Evolutionary conservation across 768 basidiomycete species (phyloP).

Genomic region (Filobasidium floriforme): DNA sequence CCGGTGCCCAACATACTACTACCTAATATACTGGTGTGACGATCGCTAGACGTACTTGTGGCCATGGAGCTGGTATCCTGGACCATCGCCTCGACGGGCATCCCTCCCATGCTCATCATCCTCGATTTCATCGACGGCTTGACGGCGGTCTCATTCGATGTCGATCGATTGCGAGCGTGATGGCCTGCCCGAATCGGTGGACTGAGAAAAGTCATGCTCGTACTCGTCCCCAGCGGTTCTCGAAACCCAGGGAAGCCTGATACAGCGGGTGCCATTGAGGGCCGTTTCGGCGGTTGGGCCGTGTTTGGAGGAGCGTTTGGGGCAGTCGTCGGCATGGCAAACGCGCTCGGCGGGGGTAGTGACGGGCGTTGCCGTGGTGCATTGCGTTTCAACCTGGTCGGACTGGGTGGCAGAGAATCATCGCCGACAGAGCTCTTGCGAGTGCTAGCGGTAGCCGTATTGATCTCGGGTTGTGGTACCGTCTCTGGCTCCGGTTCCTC

Average conservation of each 20-base stretch:
- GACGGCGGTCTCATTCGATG: not conserved
- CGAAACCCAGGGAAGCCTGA: not conserved
- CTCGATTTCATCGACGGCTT: not conserved
- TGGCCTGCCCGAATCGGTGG: not conserved
- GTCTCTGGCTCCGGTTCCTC: slow-evolving; percentile 9
- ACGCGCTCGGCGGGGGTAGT: slow-evolving; percentile 27
- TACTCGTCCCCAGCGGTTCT: not conserved
- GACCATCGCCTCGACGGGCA: not conserved
- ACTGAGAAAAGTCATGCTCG: slow-evolving; percentile 4
- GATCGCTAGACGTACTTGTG: not conserved
- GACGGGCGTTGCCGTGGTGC: slow-evolving; percentile 29
- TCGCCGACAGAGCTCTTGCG: not conserved
- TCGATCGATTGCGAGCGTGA: not conserved
- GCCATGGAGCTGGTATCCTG: not conserved
- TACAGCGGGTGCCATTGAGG: not conserved
- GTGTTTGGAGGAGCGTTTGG: not conserved
- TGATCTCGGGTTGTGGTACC: not conserved
- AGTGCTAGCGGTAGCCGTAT: not conserved
- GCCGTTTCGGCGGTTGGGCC: not conserved
- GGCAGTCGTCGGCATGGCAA: not conserved
- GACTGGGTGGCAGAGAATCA: not conserved
- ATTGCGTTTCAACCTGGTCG: not conserved
- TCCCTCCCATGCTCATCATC: slow-evolving; percentile 1
- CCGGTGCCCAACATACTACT: not conserved
- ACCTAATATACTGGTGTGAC: not conserved